These are phyloP conservation scores for Porogramme epimiltina DNA, from an alignment of 1,284 basidiomycete genomes.

Conservation along the genomic window DNA sequence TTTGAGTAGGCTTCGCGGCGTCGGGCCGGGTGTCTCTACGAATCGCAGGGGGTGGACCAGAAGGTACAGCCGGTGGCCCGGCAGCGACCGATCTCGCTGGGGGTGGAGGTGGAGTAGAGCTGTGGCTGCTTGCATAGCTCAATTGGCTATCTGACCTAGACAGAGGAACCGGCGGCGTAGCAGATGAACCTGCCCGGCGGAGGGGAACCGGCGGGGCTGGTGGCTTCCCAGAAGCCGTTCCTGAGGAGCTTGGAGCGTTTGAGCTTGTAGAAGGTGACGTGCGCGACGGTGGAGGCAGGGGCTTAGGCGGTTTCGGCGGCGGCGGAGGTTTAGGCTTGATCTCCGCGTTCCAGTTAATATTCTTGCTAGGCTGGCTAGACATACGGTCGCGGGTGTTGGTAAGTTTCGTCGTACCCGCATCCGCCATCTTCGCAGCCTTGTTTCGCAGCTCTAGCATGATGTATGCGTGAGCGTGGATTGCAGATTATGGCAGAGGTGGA, in stretches of 20 bases:
- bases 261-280: constrained; percentile 7
- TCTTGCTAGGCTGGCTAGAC: constrained; percentile 57
- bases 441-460: constrained; percentile 51
- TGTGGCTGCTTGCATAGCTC: constrained; percentile 6
- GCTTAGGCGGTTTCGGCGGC: constrained; percentile 24
- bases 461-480: no score
- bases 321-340: constrained; percentile 28
- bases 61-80: constrained; percentile 2
- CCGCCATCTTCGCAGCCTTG: constrained; percentile 61
- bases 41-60: constrained; percentile 20
- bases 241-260: no score
- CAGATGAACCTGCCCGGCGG: constrained; percentile 5
- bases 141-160: constrained; percentile 5
- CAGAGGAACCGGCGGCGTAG: not conserved
- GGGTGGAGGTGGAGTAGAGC: constrained; percentile 1
- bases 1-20: constrained; percentile 5
- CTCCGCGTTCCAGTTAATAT: constrained; percentile 63
- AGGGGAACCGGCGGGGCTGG: constrained; percentile 10
- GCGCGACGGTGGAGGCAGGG: constrained; percentile 22
- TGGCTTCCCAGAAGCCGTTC: not conserved
- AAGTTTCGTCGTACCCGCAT: constrained; percentile 51
- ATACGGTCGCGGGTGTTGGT: constrained; percentile 58
- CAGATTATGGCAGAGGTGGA: no score
- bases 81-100: no score
- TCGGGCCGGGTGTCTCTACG: constrained; percentile 27